Percentiles rank a stretch among this genome's conserved stretches.
Evolutionary conservation across 2,329 filamentous ascomycete genomes (phyloP).

Genomic region (Colletotrichum kahawae): DNA sequence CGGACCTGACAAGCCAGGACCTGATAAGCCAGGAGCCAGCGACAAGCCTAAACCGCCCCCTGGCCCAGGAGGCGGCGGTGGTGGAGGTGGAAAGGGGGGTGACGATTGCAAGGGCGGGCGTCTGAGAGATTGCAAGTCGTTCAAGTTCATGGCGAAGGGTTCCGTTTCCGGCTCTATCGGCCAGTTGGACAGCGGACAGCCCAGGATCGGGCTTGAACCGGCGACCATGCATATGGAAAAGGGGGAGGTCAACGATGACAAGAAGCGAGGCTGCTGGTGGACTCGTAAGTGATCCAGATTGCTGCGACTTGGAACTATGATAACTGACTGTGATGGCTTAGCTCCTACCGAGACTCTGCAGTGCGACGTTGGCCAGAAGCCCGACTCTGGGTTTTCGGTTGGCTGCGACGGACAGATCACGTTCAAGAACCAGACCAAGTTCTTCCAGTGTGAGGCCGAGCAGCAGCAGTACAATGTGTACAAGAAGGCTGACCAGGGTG

Average conservation of each 20-base stretch:
- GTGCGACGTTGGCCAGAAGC: slow-evolving; percentile 59
- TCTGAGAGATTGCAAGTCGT: slow-evolving; percentile 37
- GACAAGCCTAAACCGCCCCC: not conserved
- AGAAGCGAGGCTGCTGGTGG: slow-evolving; percentile 66
- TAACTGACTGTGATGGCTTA: slow-evolving; percentile 24
- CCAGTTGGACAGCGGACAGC: slow-evolving; percentile 66
- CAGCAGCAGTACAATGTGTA: slow-evolving; percentile 62
- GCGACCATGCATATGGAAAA: slow-evolving; percentile 49
- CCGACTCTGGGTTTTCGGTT: slow-evolving; percentile 61
- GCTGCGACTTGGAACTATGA: not conserved
- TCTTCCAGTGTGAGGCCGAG: slow-evolving; percentile 66
- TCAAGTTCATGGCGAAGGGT: slow-evolving; percentile 56
- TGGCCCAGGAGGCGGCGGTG: not conserved
- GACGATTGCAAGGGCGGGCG: not conserved
- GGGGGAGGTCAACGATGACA: slow-evolving; percentile 59
- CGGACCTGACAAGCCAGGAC: not conserved
- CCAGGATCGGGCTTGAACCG: slow-evolving; percentile 52
- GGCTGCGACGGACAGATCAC: slow-evolving; percentile 55
- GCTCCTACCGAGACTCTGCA: slow-evolving; percentile 64
- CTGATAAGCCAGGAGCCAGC: not conserved
- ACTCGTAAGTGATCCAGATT: slow-evolving; percentile 49
- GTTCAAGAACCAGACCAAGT: slow-evolving; percentile 55
- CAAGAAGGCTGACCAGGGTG: slow-evolving; percentile 38
- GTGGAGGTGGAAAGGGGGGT: not conserved
- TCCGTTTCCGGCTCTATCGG: slow-evolving; percentile 58